Percentiles rank a stretch among this genome's conserved stretches.
phyloP scores from a whole-genome alignment of 2,329 filamentous ascomycete species.

The Aspergillus sergii region DNA sequence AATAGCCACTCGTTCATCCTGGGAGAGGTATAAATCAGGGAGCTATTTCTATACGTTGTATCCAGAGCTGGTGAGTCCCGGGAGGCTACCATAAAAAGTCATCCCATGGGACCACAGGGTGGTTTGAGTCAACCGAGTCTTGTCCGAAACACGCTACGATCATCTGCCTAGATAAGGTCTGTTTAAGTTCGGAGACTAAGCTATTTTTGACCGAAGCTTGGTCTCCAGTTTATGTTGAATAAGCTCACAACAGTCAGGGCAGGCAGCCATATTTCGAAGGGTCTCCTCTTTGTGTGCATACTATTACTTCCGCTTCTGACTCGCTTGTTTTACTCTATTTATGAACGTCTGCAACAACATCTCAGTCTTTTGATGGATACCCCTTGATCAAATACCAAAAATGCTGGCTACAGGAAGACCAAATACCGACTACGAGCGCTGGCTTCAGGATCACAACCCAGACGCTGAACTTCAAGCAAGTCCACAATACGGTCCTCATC shows the following conservation, averaged over 20 bases:
- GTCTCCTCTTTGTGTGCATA: not conserved
- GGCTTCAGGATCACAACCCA: constrained; percentile 4
- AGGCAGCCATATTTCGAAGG: not conserved
- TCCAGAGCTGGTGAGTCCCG: not conserved
- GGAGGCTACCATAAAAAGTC: not conserved
- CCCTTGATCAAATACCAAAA: not conserved
- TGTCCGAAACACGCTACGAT: not conserved
- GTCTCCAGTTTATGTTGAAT: not conserved
- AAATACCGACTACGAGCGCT: constrained; percentile 8
- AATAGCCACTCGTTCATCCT: not conserved
- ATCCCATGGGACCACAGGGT: not conserved
- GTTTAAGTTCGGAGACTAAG: not conserved
- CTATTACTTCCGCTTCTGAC: not conserved
- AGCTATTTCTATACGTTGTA: not conserved
- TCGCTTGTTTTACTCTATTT: no score
- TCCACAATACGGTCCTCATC: not conserved
- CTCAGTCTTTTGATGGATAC: not conserved
- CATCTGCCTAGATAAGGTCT: not conserved
- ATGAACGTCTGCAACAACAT: not conserved
- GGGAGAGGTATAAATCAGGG: not conserved
- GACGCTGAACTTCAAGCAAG: not conserved
- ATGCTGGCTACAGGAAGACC: constrained; percentile 3
- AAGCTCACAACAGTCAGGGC: not conserved
- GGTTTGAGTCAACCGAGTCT: not conserved
- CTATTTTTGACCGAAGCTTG: not conserved